Conservation (phyloP, 331 rosid genomes). For the Telfairia occidentalis region DNA sequence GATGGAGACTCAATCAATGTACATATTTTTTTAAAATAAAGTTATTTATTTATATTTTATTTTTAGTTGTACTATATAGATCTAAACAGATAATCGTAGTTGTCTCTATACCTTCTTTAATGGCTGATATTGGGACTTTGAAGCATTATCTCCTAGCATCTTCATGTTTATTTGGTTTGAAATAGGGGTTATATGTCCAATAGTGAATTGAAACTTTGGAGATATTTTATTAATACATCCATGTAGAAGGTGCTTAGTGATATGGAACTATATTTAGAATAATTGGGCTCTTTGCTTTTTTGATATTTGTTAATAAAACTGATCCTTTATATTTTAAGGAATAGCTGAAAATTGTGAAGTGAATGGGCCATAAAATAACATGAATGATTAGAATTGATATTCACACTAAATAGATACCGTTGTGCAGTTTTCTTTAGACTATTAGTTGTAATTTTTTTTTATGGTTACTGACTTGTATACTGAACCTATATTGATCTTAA, state of each 20-base stretch:
- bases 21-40: no score
- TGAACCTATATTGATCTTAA: neutral
- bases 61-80: no score
- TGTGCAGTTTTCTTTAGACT: neutral
- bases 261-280: neutral
- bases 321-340: neutral
- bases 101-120: neutral
- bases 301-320: neutral
- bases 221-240: neutral
- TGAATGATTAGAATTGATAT: neutral
- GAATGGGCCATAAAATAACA: neutral
- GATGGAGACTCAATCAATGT: neutral
- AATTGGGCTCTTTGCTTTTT: neutral
- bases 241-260: neutral
- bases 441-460: neutral
- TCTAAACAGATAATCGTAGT: neutral
- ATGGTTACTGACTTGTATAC: neutral
- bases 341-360: neutral
- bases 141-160: neutral
- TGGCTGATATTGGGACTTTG: neutral
- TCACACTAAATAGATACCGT: neutral
- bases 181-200: neutral
- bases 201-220: neutral
- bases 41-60: no score
- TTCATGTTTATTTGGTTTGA: neutral